Conservation (phyloP, 1,284 basidiomycete genomes). For the Malassezia arunalokei region DNA sequence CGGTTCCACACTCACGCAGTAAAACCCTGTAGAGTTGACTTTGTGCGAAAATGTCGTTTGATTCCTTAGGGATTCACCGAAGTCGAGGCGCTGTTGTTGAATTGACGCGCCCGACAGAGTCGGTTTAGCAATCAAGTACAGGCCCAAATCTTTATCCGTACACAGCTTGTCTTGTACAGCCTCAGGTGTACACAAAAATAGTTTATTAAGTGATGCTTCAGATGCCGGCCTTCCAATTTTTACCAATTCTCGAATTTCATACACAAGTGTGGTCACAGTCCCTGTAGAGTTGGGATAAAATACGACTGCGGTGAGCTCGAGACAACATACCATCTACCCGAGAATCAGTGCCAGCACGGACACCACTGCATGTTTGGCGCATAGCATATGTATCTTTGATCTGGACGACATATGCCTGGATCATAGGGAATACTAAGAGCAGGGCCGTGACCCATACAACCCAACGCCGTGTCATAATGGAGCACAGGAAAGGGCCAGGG, state of each 20-base stretch:
- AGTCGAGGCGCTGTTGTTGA: conserved; percentile 24
- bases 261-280: conserved; percentile 84
- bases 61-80: conserved; percentile 16
- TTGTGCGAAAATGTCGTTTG: conserved; percentile 51
- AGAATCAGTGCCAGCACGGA: conserved; percentile 70
- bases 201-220: conserved; percentile 33
- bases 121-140: conserved; percentile 28
- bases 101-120: conserved; percentile 17
- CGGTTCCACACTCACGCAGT: conserved; percentile 62
- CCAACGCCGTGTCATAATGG: no score
- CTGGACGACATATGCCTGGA: conserved; percentile 22
- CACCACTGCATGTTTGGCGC: conserved; percentile 81
- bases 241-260: conserved; percentile 78
- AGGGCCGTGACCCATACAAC: no score
- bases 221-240: conserved; percentile 58
- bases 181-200: conserved; percentile 55
- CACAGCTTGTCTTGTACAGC: conserved; percentile 22
- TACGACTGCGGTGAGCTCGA: conserved; percentile 53
- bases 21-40: conserved; percentile 82
- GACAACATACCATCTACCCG: conserved; percentile 63
- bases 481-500: not conserved
- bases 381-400: conserved; percentile 53
- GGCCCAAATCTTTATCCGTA: conserved; percentile 27
- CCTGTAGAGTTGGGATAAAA: conserved; percentile 68
- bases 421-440: no score